phyloP scores from a whole-genome alignment of 805 yeast genomes.

The Blastobotrys robertii region DNA sequence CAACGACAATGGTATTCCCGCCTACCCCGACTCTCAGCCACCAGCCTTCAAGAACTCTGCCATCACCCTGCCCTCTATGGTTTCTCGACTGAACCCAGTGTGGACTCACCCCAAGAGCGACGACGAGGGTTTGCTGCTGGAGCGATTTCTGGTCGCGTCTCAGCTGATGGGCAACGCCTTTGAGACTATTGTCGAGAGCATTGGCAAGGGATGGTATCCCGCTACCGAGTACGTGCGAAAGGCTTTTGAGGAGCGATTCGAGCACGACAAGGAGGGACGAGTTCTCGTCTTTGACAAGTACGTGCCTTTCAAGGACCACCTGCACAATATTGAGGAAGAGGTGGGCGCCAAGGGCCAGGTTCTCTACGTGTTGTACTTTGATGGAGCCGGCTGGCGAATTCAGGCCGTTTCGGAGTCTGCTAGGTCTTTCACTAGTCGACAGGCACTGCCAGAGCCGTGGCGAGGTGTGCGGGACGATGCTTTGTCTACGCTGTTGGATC shows the following conservation, averaged over 20 bases:
- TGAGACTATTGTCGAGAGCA: conserved; percentile 50
- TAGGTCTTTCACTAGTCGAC: conserved; percentile 73
- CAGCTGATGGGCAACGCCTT: conserved; percentile 79
- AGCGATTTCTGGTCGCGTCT: conserved; percentile 59
- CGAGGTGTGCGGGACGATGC: conserved; percentile 92
- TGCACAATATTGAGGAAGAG: conserved; percentile 57
- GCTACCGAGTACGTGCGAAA: conserved; percentile 67
- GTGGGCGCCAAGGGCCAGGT: conserved; percentile 37
- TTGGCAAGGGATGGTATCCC: conserved; percentile 85
- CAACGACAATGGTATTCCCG: conserved; percentile 85
- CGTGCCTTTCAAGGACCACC: conserved; percentile 94
- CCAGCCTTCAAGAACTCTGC: conserved; percentile 64
- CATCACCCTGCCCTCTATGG: conserved; percentile 68
- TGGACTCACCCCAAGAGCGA: conserved; percentile 61
- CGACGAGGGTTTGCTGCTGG: conserved; percentile 53
- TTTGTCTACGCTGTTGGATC: conserved; percentile 63
- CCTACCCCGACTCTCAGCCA: conserved; percentile 47
- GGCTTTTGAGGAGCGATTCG: conserved; percentile 55
- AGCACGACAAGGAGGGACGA: conserved; percentile 60
- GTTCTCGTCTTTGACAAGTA: conserved; percentile 65
- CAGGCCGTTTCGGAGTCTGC: conserved; percentile 83
- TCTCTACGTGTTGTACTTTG: conserved; percentile 72
- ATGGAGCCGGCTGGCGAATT: conserved; percentile 71
- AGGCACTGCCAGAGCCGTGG: conserved; percentile 82
- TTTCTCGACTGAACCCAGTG: conserved; percentile 71